These are phyloP conservation scores for Thymus mandschuricus DNA, from an alignment of 257 asterid genomes.

Conservation along the genomic window DNA sequence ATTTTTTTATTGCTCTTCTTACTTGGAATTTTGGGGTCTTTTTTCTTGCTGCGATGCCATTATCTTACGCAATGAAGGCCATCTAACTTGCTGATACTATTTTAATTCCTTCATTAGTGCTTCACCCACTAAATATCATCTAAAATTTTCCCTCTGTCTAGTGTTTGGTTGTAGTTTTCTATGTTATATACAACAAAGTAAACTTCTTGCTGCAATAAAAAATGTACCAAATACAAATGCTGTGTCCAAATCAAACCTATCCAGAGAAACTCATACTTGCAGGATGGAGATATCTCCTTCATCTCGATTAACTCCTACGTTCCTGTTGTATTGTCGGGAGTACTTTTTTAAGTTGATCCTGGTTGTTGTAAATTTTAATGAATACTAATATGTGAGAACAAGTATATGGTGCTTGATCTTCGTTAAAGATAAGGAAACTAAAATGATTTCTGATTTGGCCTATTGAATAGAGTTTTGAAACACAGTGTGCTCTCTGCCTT, in stretches of 20 bases:
- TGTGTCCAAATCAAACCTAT: background rate
- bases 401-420: constrained; percentile 1
- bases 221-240: background rate
- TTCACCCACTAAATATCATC: background rate
- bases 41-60: constrained; percentile 21
- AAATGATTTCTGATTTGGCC: background rate
- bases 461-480: background rate
- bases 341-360: constrained; percentile 4
- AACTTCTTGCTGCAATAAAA: background rate
- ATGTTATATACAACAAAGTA: constrained; percentile 16
- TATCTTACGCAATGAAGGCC: constrained; percentile 8
- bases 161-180: background rate
- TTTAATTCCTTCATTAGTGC: background rate
- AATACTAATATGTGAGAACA: background rate
- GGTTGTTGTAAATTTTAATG: constrained; percentile 1
- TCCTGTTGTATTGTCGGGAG: background rate
- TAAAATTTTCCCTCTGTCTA: background rate
- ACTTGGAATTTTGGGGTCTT: background rate
- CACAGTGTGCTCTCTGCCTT: background rate
- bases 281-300: background rate
- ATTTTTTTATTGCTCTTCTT: constrained; percentile 1
- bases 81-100: background rate
- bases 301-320: background rate
- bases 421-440: background rate
- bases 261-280: constrained; percentile 5